Evolutionary conservation across 768 basidiomycete species (phyloP).

Genomic region (Leucocoprinus leucothites): DNA sequence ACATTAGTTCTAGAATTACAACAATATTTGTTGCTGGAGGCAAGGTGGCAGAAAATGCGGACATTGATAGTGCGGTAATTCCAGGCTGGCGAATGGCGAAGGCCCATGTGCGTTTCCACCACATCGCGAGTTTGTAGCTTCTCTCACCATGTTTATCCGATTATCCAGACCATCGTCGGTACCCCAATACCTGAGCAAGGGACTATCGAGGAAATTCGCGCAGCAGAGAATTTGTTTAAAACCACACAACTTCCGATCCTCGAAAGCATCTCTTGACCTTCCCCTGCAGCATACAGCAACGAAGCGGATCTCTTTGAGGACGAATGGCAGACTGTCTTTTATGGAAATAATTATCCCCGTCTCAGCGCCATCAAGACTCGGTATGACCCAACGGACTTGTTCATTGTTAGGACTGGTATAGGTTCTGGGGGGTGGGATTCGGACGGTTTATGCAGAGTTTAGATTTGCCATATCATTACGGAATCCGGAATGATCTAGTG

Average conservation of each 20-base stretch:
- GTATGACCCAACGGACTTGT: slow-evolving; percentile 18
- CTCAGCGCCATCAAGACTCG: slow-evolving; percentile 24
- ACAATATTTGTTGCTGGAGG: slow-evolving; percentile 1
- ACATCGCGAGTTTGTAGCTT: background rate
- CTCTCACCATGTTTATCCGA: background rate
- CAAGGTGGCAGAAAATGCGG: slow-evolving; percentile 29
- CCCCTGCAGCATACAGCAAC: slow-evolving; percentile 30
- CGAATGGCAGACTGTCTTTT: slow-evolving; percentile 29
- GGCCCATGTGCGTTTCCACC: slow-evolving; percentile 23
- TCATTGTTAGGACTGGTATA: slow-evolving; percentile 29
- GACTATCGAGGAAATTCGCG: slow-evolving; percentile 12
- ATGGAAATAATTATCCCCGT: slow-evolving; percentile 28
- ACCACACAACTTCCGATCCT: slow-evolving; percentile 21
- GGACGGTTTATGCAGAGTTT: slow-evolving; percentile 22
- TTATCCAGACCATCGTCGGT: background rate
- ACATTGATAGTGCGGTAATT: slow-evolving; percentile 28
- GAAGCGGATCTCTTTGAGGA: slow-evolving; percentile 30
- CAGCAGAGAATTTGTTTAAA: slow-evolving; percentile 20
- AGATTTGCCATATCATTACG: too few relatives aligned
- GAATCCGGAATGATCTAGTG: too few relatives aligned
- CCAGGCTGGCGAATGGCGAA: slow-evolving; percentile 36
- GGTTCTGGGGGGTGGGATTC: slow-evolving; percentile 29
- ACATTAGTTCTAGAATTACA: background rate
- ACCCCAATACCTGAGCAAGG: background rate
- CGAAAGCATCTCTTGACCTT: slow-evolving; percentile 20